Percentiles rank a stretch among this genome's conserved stretches.
phyloP scores from a whole-genome alignment of 306 rosid species.

The Neltuma alba region DNA sequence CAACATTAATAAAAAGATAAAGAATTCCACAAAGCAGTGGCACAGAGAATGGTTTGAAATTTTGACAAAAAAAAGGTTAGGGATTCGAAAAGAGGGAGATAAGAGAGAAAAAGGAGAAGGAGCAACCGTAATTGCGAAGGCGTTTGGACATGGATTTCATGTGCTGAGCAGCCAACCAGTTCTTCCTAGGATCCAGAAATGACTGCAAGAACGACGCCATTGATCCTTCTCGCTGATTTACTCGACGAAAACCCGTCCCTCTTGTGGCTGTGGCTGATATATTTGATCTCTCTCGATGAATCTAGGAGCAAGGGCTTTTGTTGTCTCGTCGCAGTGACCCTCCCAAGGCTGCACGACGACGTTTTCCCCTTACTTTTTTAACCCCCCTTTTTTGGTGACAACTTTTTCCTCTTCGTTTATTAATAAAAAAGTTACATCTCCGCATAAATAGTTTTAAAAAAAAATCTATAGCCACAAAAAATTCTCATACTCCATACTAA shows the following conservation, averaged over 20 bases:
- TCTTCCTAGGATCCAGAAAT: constrained; percentile 76
- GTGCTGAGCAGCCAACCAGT: constrained; percentile 82
- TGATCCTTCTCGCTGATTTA: constrained; percentile 19
- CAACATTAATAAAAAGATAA: not conserved
- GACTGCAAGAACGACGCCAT: constrained; percentile 75
- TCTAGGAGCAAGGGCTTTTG: not conserved
- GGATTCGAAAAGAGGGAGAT: constrained; percentile 28
- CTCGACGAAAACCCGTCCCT: not conserved
- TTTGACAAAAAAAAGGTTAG: constrained; percentile 7
- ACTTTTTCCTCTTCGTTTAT: too few species aligned
- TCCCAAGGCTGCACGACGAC: too few species aligned
- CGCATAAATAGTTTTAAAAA: too few species aligned
- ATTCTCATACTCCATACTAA: too few species aligned
- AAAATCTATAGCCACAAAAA: too few species aligned
- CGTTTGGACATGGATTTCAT: constrained; percentile 79
- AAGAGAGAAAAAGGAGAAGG: not conserved
- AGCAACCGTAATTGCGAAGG: constrained; percentile 75
- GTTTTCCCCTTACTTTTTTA: too few species aligned
- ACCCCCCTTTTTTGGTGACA: too few species aligned
- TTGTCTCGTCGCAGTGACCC: not conserved
- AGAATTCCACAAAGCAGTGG: not conserved
- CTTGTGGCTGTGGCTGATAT: not conserved
- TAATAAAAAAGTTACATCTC: too few species aligned
- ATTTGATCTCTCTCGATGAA: constrained; percentile 8
- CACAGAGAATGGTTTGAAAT: not conserved